Evolutionary conservation across 1,284 basidiomycete species (phyloP), one percentile per base, ranked within the genome.

Genomic region (Leccinum fallax): DNA sequence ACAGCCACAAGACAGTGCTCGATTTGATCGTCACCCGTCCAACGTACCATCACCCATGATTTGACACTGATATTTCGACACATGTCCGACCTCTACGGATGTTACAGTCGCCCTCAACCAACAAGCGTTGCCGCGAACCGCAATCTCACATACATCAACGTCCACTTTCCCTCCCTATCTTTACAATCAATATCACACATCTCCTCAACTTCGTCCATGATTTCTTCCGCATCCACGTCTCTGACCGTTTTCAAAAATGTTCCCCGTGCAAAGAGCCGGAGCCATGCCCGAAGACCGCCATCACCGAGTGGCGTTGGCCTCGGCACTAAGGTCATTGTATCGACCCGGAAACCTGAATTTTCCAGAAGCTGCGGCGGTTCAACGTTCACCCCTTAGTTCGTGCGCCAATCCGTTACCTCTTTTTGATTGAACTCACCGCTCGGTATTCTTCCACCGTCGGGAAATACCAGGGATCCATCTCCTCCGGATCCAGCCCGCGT

Each of bases 381-480:
- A 7, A 13, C 26, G n/a, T 24, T 32, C 34, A 7, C 34, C 26
- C 28, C 15, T 59, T 19, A 16, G 11, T n/a, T 59, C 5, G 46
- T 36, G 36, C 48, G 56, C 63, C 53, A 60, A 38, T 53, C 48
- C 32, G 53, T 21, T 13, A 19, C 51, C 13, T 38, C 49, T 21
- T 43, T 36, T 46, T 43, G 46, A 48, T 48, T 15, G 8, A 4
- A 65, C 80, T 64, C 67, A 89, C 88, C 67, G 78, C 76, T 34
- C 72, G 75, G 73, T 94, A 93, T 63, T 89, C 85, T 46, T 83
- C 80, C 4, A 80, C 79, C 0, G 88, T 88, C 1, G 93, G 93
- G 69, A 93, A 94, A 76, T 86, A 93, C 92, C 92, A 95, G 0
- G 93, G 93, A 70, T 95, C 92, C 40, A 85, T 71, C 7, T 74